Percentiles rank a stretch among this genome's conserved stretches.
Conservation (phyloP, 805 yeast species). For the Suhomyces prunicola region DNA sequence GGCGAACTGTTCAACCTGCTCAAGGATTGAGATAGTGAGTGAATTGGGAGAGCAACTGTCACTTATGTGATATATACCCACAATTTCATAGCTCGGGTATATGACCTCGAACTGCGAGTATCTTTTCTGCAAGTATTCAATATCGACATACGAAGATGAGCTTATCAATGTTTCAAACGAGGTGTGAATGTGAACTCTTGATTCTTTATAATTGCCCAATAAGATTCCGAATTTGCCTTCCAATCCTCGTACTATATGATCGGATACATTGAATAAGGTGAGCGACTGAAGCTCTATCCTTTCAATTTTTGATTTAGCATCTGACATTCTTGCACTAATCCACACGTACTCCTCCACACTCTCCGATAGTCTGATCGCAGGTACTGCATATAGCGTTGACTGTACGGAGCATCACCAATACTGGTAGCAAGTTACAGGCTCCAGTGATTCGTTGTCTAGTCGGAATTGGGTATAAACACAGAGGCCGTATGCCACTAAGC, state of each 20-base stretch:
- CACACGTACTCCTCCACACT: not conserved
- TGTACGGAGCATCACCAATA: not conserved
- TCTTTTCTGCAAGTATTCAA: slow-evolving; percentile 22
- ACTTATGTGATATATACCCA: slow-evolving; percentile 31
- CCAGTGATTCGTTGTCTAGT: not conserved
- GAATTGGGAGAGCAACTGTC: not conserved
- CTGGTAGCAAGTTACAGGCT: not conserved
- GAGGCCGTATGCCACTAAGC: not conserved
- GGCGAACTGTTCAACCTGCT: not conserved
- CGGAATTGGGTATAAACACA: not conserved
- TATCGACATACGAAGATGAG: slow-evolving; percentile 16
- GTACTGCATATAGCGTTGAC: not conserved
- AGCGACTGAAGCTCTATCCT: slow-evolving; percentile 17
- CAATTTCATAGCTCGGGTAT: slow-evolving; percentile 21
- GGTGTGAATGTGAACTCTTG: slow-evolving; percentile 15
- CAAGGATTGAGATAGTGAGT: slow-evolving; percentile 1
- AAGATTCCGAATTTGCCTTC: slow-evolving; percentile 24
- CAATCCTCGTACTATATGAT: slow-evolving; percentile 23
- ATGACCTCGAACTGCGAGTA: slow-evolving; percentile 27
- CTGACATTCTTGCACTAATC: not conserved
- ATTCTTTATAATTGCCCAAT: slow-evolving; percentile 19
- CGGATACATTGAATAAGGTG: slow-evolving; percentile 29
- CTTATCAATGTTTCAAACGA: slow-evolving; percentile 28
- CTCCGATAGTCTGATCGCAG: not conserved
- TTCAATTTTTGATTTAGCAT: not conserved